Base-by-base conservation (phyloP, 106 monocot species). In the Dendrobium huoshanense region DNA sequence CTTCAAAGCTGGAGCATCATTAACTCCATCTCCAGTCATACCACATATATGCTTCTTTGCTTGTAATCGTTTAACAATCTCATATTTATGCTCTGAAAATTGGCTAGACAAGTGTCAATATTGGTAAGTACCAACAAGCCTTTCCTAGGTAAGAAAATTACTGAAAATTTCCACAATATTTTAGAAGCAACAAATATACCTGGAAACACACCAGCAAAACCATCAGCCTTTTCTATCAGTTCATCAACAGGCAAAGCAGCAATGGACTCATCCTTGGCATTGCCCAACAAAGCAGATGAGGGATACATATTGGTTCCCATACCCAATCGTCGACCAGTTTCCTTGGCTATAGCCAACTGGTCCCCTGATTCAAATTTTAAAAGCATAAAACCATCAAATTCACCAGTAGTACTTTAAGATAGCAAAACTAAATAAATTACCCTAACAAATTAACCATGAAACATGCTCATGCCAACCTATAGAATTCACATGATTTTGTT, bases 231-330 rank as follows among this genome's bases (percentile, higher is more conserved):
- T 84, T 96, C 96, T 42, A 96, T 96, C 47, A 96, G 84, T 64
- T 96, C 96, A 87, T 96, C 96, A 85, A 96, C 72, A 11, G 96
- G 96, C 78, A 96, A 87, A 81, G 91, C 85, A 67, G 84, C 91
- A 78, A 92, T 90, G 15, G 95, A 92, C 55, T 96, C 93, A 79
- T 91, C 91, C 83, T 93, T 96, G 75, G 79, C 76, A 8, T 96
- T 85, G 19, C 93, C 96, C 47, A 96, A 81, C 64, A 96, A 86
- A 81, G 96, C 90, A 80, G 93, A 94, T 29, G 96, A 91, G 9
- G 96, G 96, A 75, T 96, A 94, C 96, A 96, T 96, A 70, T 96
- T 96, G 73, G 93, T 96, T 54, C 96, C 96, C 96, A 96, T 96
- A 29, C 96, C 96, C 77, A 96, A 80, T 25, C 96, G 89, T 4